phyloP scores from a whole-genome alignment of 768 basidiomycete species.

The Suillus hirtellus region DNA sequence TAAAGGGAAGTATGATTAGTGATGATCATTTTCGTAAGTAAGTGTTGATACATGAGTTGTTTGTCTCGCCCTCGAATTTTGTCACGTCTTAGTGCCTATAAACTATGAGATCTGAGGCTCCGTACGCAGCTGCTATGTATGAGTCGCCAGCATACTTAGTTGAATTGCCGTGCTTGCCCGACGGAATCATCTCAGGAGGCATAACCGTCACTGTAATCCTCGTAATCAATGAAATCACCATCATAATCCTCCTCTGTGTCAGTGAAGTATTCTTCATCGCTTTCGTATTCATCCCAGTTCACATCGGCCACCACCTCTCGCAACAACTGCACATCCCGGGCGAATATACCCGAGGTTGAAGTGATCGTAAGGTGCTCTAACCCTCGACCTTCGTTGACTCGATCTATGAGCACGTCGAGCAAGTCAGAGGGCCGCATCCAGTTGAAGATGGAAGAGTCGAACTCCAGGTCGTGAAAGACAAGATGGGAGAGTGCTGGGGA shows the following conservation, averaged over 20 bases:
- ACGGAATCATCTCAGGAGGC: background rate
- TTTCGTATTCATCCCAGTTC: conserved; percentile 5
- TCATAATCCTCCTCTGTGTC: background rate
- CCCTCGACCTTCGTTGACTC: conserved; percentile 6
- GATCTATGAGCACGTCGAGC: conserved; percentile 10
- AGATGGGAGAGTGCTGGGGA: conserved; percentile 1
- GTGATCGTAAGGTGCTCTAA: background rate
- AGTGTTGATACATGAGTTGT: background rate
- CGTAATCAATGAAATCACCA: background rate
- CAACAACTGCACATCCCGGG: background rate
- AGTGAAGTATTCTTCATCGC: background rate
- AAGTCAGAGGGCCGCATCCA: background rate
- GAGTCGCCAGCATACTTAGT: background rate
- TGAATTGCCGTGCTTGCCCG: background rate
- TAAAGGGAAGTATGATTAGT: conserved; percentile 33
- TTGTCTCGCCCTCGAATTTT: background rate
- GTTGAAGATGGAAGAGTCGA: background rate
- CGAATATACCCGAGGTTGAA: background rate
- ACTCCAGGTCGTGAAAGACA: background rate
- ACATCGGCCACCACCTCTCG: conserved; percentile 9
- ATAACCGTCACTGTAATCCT: background rate
- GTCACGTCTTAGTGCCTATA: background rate
- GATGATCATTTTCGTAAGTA: background rate
- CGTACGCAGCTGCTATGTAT: background rate
- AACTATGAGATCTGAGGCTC: background rate